Base-by-base conservation (phyloP, 805 yeast genomes). In the Ogataea salicorniae region DNA sequence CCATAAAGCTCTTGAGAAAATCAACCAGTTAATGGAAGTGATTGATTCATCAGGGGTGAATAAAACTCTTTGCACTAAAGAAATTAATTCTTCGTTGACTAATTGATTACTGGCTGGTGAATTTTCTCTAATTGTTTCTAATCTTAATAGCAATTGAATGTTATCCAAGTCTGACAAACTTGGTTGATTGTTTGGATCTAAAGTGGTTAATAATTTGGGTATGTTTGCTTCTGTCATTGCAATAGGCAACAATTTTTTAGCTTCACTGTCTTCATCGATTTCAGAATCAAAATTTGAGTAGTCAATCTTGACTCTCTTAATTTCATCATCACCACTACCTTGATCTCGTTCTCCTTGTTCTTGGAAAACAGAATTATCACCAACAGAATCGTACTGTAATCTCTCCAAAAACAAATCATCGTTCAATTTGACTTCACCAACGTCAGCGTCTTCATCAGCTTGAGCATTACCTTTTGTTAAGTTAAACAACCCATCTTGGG, bases 101-200 rank as follows among this genome's bases (percentile, higher is more conserved):
- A 94, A 69, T 0, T 81, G 73, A 59, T 84, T 80, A 18, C 80
- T 80, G 0, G 82, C 70, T 1, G 97, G 97, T 5, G 92, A 76
- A 1, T 85, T 80, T 46, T 81, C 84, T 47, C 77, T 75, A 33
- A 87, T 68, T 2, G 83, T 74, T 43, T 81, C 77, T 42, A 84
- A 69, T 53, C 91, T 76, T 48, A 91, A 70, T 31, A 94, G 67
- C 20, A 94, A 67, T 58, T 88, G 91, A n/a, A 87, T 66, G 48
- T 74, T 73, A 62, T 94, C 98, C 43, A 82, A 67, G 55, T 81
- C 83, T 2, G 81, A 71, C 40, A 92, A 72, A 1, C 73, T 67
- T 6, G 97, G 95, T 61, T 88, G 97, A 31, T 77, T 64, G 60
- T 91, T 92, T 31, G 96, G 95, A 61, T 92, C 95, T 20, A 88